These are phyloP conservation scores for Chloris gayana DNA, from an alignment of 176 grass and related monocot genomes.

Conservation along the genomic window DNA sequence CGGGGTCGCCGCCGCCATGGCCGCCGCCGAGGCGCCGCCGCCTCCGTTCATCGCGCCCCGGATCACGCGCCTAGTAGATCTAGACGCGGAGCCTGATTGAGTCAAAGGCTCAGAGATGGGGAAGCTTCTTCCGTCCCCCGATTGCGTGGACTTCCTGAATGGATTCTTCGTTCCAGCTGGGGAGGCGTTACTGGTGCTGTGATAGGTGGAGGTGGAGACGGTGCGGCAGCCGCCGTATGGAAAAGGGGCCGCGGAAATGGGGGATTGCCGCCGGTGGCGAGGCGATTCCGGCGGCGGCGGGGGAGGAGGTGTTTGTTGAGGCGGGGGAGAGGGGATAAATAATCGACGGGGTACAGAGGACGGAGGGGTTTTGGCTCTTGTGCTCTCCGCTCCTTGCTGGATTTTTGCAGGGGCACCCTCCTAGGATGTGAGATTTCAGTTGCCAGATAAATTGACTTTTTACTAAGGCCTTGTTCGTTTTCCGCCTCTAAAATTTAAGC, in stretches of 20 bases:
- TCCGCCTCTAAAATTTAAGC: too few relatives aligned
- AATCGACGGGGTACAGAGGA: constrained; percentile 1
- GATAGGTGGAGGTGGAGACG: neutral
- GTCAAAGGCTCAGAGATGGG: constrained; percentile 35
- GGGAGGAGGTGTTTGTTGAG: constrained; percentile 4
- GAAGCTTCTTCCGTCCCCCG: neutral
- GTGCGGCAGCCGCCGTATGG: neutral
- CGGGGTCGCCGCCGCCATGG: constrained; percentile 18
- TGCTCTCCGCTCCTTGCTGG: neutral
- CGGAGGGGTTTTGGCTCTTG: constrained; percentile 18
- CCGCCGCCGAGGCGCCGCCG: neutral
- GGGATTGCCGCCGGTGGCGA: constrained; percentile 15
- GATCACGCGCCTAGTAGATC: constrained; percentile 42
- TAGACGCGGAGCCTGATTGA: constrained; percentile 27
- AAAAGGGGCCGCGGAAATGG: neutral
- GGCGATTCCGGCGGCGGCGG: constrained; percentile 39
- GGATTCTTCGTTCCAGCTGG: neutral
- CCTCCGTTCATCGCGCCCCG: constrained; percentile 42
- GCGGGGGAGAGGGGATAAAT: constrained; percentile 35
- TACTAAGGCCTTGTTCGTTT: too few relatives aligned
- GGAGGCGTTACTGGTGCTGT: constrained; percentile 1
- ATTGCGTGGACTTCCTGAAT: constrained; percentile 36
- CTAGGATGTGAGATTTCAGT: neutral
- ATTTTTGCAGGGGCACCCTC: neutral
- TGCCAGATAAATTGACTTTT: neutral